phyloP scores from a whole-genome alignment of 2,329 filamentous ascomycete species.

The Nectriaceae sp. region DNA sequence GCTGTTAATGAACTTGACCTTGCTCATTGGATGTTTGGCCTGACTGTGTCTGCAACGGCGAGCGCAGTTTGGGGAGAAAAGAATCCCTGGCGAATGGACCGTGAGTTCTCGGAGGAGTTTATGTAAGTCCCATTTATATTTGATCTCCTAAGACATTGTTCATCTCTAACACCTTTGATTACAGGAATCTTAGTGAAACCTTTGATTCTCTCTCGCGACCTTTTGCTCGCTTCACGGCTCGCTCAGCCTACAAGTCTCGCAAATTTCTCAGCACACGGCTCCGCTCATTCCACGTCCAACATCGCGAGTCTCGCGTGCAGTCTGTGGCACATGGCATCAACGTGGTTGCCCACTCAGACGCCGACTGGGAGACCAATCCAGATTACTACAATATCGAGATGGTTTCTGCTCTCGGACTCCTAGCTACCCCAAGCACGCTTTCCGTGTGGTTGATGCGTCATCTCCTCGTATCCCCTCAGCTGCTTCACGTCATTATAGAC shows the following conservation, averaged over 20 bases:
- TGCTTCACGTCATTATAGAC: slow-evolving; percentile 21
- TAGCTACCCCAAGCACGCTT: slow-evolving; percentile 33
- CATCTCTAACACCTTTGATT: neutral
- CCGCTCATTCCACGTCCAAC: slow-evolving; percentile 25
- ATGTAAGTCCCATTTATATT: slow-evolving; percentile 21
- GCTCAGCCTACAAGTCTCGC: slow-evolving; percentile 28
- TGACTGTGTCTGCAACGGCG: slow-evolving; percentile 33
- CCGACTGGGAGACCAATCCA: slow-evolving; percentile 31
- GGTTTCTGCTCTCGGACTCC: slow-evolving; percentile 33
- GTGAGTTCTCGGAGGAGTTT: slow-evolving; percentile 32
- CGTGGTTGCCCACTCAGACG: slow-evolving; percentile 30
- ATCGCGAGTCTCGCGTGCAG: slow-evolving; percentile 23
- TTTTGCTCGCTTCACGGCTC: slow-evolving; percentile 27
- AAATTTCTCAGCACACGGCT: slow-evolving; percentile 26
- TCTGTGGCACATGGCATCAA: slow-evolving; percentile 34
- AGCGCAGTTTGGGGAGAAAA: slow-evolving; percentile 32
- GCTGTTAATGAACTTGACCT: slow-evolving; percentile 20
- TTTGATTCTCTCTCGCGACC: slow-evolving; percentile 33
- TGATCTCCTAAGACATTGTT: no score
- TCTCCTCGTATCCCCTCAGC: slow-evolving; percentile 20
- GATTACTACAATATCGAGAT: slow-evolving; percentile 36
- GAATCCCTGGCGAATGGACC: slow-evolving; percentile 34
- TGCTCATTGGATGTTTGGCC: slow-evolving; percentile 31
- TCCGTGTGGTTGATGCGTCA: slow-evolving; percentile 33
- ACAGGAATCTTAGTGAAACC: slow-evolving; percentile 30